Evolutionary conservation across 75 land plant genomes (phyloP), one percentile per base, ranked within the genome.

Genomic region (Picea glauca): DNA sequence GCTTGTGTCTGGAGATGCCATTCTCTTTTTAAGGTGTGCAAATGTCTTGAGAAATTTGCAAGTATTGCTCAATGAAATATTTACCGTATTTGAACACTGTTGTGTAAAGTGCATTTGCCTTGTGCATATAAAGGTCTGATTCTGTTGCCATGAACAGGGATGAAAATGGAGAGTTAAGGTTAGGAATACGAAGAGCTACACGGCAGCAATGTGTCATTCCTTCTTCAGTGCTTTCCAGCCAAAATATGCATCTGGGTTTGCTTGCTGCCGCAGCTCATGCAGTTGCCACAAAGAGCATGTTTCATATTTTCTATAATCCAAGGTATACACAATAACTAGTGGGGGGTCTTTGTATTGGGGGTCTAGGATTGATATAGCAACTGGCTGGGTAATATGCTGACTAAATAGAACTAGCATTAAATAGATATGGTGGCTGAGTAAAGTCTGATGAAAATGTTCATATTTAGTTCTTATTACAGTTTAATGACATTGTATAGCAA

Each of bases 1-100:
- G 79, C 93, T 95, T 30, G 88, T 88, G 15, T 94, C 98, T 68
- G 98, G 98, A 60, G 98, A 95, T 87, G 90, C 98, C 65, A 95
- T 95, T 62, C 88, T 95, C 13, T 95, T 95, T 77, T 84, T 93
- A 18, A 83, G 96, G 98, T 95, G n/a, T 43, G 74, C 35, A 11
- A 46, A 43, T 32, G 40, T n/a, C 56, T 46, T 9, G 56, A 70
- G 74, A 20, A 70, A 20, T 18, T 70, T 43, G 26, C 56, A n/a
- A n/a, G 20, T 20, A 35, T 32, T 70, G 20, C 35, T 40, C n/a
- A 11, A 20, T 70, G 13, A 70, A 70, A 70, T 14, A 70, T 70
- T 70, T 43, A 3, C 20, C 20, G 18, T 12, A 20, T 17, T 40
- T 70, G 23, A 40, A 70, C 12, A 50, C 11, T 6, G 23, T 7